Base-by-base conservation (phyloP, 2,329 filamentous ascomycete genomes). In the Diaporthe vexans region DNA sequence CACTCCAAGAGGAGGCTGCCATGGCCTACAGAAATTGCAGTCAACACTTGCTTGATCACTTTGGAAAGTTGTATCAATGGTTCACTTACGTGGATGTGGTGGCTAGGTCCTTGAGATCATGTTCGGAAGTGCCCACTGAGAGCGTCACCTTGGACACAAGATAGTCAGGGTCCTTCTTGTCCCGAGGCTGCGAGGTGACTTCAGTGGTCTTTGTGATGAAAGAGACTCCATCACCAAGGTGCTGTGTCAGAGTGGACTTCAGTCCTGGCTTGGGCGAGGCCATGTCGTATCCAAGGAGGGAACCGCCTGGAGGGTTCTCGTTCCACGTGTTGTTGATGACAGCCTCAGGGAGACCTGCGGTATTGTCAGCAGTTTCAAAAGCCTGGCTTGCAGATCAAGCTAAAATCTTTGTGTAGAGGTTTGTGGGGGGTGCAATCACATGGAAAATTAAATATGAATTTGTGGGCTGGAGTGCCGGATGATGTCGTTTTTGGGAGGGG, bases 311-410 rank as follows among this genome's bases (percentile, higher is more conserved):
- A 46, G 77, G 75, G 54, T 77, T 78, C 24, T 84, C 82, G 26
- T 86, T 87, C 81, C 84, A 84, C 76, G 82, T 86, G 0, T 87
- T 88, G 43, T 87, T 88, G 43, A 86, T 79, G 3, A 85, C 82
- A 6, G 87, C 88, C 69, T 87, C 87, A 82, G 74, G 58, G 15
- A 75, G 58, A 33, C 57, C 75, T 75, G 43, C 11, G 6, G 19
- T 21, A 11, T 4, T 46, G 17, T 77, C 54, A 76, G 76, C 35
- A 29, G 10, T 15, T 21, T 35, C 9, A 37, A 21, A 21, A 6
- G 15, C 19, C 26, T 24, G 17, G 35, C 4, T 24, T 3, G 10
- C 8, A 10, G 11, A 35, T 21, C 17, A 54, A 48, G 24, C 10
- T 21, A 24, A n/a, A n/a, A 8, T n/a, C 17, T 9, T 3, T 52